These are phyloP conservation scores for Mycotypha africana DNA, from an alignment of 371 early-diverging fungal genomes.

Conservation along the genomic window DNA sequence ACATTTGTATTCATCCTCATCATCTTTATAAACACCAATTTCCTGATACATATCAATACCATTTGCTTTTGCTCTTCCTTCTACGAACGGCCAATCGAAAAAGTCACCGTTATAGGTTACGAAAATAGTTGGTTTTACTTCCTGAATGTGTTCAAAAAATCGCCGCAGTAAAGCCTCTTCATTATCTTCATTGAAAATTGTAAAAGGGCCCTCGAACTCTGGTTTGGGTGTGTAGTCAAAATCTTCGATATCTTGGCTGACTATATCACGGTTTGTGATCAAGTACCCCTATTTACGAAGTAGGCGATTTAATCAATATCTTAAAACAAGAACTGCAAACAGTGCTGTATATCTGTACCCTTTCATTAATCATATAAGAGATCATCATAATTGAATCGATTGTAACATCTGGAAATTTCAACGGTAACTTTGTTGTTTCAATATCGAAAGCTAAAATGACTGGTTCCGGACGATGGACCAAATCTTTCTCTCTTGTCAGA, in stretches of 20 bases:
- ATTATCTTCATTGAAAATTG: slow-evolving; percentile 92
- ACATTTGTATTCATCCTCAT: slow-evolving; percentile 84
- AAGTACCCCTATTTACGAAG: slow-evolving; percentile 76
- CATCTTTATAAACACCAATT: slow-evolving; percentile 82
- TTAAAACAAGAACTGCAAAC: too few relatives aligned
- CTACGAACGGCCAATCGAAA: slow-evolving; percentile 99
- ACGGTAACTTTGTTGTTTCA: slow-evolving; percentile 97
- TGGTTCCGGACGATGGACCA: slow-evolving; percentile 95
- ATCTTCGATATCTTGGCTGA: slow-evolving; percentile 94
- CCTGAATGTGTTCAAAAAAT: slow-evolving; percentile 93
- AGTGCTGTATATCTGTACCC: too few relatives aligned
- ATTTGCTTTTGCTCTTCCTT: slow-evolving; percentile 76
- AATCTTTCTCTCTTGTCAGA: slow-evolving; percentile 68
- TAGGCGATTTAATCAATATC: slow-evolving; percentile 7
- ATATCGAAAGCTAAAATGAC: slow-evolving; percentile 98
- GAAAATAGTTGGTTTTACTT: slow-evolving; percentile 87
- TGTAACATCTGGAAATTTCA: slow-evolving; percentile 96
- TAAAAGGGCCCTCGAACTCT: slow-evolving; percentile 95
- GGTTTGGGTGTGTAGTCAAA: slow-evolving; percentile 98
- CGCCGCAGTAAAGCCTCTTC: slow-evolving; percentile 82
- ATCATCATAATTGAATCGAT: slow-evolving; percentile 99
- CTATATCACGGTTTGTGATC: slow-evolving; percentile 97
- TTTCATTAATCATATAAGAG: slow-evolving; percentile 98
- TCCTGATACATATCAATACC: slow-evolving; percentile 82
- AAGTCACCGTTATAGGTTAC: slow-evolving; percentile 99